Evolutionary conservation across 2,329 filamentous ascomycete species (phyloP), one percentile per base, ranked within the genome.

Genomic region (Phaeosphaeria sp.): DNA sequence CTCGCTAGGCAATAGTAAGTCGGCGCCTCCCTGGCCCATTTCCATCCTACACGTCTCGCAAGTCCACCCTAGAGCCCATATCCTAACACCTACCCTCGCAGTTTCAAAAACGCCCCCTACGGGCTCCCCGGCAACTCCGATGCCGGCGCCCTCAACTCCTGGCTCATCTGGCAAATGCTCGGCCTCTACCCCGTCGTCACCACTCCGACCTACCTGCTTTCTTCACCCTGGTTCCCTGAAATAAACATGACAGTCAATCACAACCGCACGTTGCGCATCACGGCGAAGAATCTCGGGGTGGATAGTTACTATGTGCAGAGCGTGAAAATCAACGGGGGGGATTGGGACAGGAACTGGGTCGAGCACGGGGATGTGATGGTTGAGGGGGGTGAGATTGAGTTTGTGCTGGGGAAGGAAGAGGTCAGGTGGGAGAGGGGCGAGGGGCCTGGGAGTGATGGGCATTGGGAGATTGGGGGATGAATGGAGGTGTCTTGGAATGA

Each of bases 161-260:
- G 80, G 81, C 70, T 82, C 1, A 65, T 83, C 2, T 83, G 79
- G 77, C 75, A 81, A 51, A 74, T 78, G 73, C 57, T 83, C 0
- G 81, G 81, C 1, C 67, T 82, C 6, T 82, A 81, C 56, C 79
- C 80, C 0, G 70, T 90, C 55, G 89, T 87, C 0, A 87, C 87
- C 0, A 88, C 90, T 77, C 86, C 87, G 0, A 87, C 85, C 0
- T 90, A 89, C 69, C 78, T 90, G 17, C 79, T 90, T 52, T 84
- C 82, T 2, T 67, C 67, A n/a, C 73, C 75, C 3, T 73, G 73
- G 69, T 75, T 77, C 50, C 55, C 53, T 1, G 82, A 86, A 44
- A 76, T 90, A 58, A 86, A 80, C 1, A 84, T 91, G 56, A 78
- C 84, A 15, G 78, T 91, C 1, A 63, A 62, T 20, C 85, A 84